Evolutionary conservation across 441 rosid species (phyloP), one percentile per base, ranked within the genome.

Genomic region (Erysimum pusillum): DNA sequence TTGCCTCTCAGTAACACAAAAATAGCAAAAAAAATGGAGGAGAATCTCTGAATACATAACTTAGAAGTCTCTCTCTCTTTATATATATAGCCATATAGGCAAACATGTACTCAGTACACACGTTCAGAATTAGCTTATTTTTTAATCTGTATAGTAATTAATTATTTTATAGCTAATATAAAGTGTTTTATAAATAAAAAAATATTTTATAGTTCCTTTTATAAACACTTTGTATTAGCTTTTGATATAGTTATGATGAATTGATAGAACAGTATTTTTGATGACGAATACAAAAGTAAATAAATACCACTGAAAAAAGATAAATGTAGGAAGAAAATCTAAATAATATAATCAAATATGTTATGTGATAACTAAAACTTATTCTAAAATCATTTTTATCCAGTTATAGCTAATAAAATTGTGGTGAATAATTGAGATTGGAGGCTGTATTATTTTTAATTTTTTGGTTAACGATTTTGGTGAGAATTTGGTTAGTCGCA

Each of bases 21-120:
- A 62, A 46, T 32, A 56, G 80, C 53, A 65, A 76, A 13, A 76
- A n/a, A 62, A 76, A 53, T 35, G 75, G 64, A 54, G 71, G 80
- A 44, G 76, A 63, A 56, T 56, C 61, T 28, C 31, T 28, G 31
- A 28, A 28, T 28, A 28, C 31, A 28, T 0, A 28, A 28, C 31
- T 32, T 34, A 59, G 17, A 51, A 25, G 44, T 54, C 56, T 53
- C 70, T 69, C 59, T 48, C 71, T 53, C 4, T 28, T 5, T 52
- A 22, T 61, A 52, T 70, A 36, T 63, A 70, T 67, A 67, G 68
- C 15, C 36, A 36, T 63, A 70, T 67, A 67, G 68, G 25, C 36
- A 25, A 32, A 3, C 10, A 64, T 28, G 14, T 46, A 15, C 31
- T 2, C 53, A 48, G 10, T 22, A 34, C 6, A n/a, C 46, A 49